Conservation (phyloP, 2,329 filamentous ascomycete genomes). For the Aspergillus fischeri region DNA sequence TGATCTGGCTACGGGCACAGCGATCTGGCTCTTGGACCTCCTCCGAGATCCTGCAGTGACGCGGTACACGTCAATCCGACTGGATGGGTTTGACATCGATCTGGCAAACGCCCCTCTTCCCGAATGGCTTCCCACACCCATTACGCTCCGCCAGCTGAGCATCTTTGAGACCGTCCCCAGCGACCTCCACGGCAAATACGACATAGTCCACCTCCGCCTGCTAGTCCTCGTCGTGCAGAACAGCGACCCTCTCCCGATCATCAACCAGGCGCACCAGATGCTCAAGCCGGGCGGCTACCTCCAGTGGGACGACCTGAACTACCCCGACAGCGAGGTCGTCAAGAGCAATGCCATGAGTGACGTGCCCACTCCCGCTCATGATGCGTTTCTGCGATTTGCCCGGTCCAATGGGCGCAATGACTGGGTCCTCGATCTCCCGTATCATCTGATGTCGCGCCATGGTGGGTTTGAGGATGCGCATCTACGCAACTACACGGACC, state of each 20-base stretch:
- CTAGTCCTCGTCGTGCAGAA: background rate
- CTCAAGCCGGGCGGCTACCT: conserved; percentile 2
- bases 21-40: background rate
- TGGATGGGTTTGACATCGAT: conserved; percentile 1
- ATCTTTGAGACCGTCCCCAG: background rate
- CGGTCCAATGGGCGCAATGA: background rate
- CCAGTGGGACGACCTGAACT: conserved; percentile 4
- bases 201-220: background rate
- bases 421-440: background rate
- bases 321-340: background rate
- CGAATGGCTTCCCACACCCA: background rate
- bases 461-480: background rate
- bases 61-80: background rate
- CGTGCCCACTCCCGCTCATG: background rate
- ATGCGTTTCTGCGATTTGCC: background rate
- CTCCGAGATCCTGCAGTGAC: background rate
- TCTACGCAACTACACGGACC: background rate
- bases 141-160: background rate
- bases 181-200: background rate
- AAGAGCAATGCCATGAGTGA: background rate
- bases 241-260: background rate
- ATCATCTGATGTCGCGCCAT: background rate
- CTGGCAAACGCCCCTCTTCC: background rate
- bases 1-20: conserved; percentile 1
- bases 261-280: background rate